Evolutionary conservation across 2,329 filamentous ascomycete genomes (phyloP).

Genomic region (Ciborinia camelliae): DNA sequence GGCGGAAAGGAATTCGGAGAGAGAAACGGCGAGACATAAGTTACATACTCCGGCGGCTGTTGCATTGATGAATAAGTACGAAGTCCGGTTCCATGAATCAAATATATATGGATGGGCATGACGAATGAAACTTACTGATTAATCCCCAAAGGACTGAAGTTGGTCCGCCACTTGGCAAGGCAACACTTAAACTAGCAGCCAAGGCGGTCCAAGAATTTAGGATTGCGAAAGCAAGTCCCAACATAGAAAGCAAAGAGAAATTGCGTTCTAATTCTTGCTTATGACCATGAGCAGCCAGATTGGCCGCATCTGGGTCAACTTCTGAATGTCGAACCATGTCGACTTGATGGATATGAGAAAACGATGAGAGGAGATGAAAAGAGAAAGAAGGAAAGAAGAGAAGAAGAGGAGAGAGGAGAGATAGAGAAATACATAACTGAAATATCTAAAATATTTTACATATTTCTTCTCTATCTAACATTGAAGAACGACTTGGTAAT

Average conservation of each 20-base stretch:
- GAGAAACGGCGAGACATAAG: slow-evolving; percentile 52
- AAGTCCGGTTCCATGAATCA: neutral
- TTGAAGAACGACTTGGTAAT: slow-evolving; percentile 5
- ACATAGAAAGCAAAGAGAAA: slow-evolving; percentile 55
- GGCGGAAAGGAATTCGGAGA: slow-evolving; percentile 55
- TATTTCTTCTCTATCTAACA: neutral
- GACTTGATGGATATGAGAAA: neutral
- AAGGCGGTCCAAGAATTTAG: slow-evolving; percentile 57
- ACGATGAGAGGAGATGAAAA: neutral
- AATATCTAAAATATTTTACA: slow-evolving; percentile 4
- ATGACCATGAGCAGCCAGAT: slow-evolving; percentile 51
- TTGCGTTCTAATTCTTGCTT: slow-evolving; percentile 50
- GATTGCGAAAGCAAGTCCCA: slow-evolving; percentile 57
- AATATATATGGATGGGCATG: slow-evolving; percentile 37
- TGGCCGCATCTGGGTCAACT: slow-evolving; percentile 35
- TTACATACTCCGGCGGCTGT: slow-evolving; percentile 49
- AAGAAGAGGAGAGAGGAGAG: neutral
- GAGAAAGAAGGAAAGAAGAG: neutral
- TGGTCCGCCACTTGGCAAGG: slow-evolving; percentile 67
- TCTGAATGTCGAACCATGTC: slow-evolving; percentile 5
- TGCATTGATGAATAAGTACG: neutral
- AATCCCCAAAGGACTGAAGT: slow-evolving; percentile 72
- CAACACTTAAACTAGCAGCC: slow-evolving; percentile 44
- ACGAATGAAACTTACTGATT: slow-evolving; percentile 43
- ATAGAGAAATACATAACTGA: neutral